Percentiles rank a stretch among this genome's conserved stretches.
Conservation (phyloP, 139 green algal genomes). For the Closterium sp. region DNA sequence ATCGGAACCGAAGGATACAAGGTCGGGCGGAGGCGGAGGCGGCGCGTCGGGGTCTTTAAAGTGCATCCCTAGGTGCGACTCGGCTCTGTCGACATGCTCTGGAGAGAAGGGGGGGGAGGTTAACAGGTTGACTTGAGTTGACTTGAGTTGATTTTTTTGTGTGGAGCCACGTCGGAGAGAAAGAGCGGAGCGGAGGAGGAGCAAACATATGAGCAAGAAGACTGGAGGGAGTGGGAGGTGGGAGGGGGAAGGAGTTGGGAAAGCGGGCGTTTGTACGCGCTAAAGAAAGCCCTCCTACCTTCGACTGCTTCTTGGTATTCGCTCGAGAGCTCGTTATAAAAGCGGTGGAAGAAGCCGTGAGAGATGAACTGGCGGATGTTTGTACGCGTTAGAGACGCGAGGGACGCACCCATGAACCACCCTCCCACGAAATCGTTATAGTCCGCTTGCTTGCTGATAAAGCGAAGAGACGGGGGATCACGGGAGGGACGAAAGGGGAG, state of each 20-base stretch:
- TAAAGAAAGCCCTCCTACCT: background rate
- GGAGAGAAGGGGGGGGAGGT: background rate
- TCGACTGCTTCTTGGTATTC: background rate
- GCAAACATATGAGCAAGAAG: too few relatives aligned
- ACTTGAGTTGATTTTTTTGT: background rate
- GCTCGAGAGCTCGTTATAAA: too few relatives aligned
- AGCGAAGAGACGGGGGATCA: background rate
- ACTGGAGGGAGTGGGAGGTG: too few relatives aligned
- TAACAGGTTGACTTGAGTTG: background rate
- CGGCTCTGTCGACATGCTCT: background rate
- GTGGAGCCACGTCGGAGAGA: too few relatives aligned
- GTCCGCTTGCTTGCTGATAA: slow-evolving; percentile 24
- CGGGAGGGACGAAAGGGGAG: background rate
- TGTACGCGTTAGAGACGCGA: slow-evolving; percentile 20
- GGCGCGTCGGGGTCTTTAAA: background rate
- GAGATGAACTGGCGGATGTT: slow-evolving; percentile 40
- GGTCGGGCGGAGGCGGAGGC: background rate
- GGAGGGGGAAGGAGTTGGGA: background rate
- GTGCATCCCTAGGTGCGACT: background rate
- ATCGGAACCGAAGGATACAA: background rate
- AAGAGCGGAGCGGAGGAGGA: too few relatives aligned
- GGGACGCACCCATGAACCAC: slow-evolving; percentile 38
- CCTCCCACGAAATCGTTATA: slow-evolving; percentile 21
- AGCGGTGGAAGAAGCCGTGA: slow-evolving; percentile 40
- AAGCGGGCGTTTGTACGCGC: background rate